Conservation (phyloP, 768 basidiomycete genomes). For the Neoboletus brunneissimus region DNA sequence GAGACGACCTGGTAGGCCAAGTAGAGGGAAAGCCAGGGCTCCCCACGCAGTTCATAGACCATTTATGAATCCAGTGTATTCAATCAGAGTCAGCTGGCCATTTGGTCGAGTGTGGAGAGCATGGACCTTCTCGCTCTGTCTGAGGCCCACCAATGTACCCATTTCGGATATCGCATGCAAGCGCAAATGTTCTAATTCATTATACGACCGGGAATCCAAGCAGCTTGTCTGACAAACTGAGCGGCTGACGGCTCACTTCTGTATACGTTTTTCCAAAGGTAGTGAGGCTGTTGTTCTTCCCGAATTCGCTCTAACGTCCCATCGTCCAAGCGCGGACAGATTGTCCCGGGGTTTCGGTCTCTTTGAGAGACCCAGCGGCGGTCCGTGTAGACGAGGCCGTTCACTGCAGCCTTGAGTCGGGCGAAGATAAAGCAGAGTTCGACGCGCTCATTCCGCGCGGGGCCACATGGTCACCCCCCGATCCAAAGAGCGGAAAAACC, state of each 20-base stretch:
- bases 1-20: slow-evolving; percentile 20
- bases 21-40: slow-evolving; percentile 15
- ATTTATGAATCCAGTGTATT: no score
- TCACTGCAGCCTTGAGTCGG: slow-evolving; percentile 5
- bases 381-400: slow-evolving; percentile 9
- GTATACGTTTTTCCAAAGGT: slow-evolving; percentile 5
- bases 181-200: no score
- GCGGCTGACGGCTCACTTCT: no score
- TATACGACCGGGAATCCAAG: no score
- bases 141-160: no score
- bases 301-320: background rate
- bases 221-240: no score
- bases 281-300: background rate
- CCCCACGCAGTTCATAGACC: no score
- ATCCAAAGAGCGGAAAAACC: slow-evolving; percentile 5
- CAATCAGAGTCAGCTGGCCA: no score
- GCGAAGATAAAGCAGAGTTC: background rate
- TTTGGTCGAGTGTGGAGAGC: no score
- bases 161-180: no score
- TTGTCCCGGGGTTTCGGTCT: slow-evolving; percentile 7
- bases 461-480: background rate
- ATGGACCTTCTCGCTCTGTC: no score
- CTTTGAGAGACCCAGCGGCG: background rate
- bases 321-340: background rate
- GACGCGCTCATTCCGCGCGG: no score